phyloP scores from a whole-genome alignment of 768 basidiomycete genomes.

The Tricholoma sp. region DNA sequence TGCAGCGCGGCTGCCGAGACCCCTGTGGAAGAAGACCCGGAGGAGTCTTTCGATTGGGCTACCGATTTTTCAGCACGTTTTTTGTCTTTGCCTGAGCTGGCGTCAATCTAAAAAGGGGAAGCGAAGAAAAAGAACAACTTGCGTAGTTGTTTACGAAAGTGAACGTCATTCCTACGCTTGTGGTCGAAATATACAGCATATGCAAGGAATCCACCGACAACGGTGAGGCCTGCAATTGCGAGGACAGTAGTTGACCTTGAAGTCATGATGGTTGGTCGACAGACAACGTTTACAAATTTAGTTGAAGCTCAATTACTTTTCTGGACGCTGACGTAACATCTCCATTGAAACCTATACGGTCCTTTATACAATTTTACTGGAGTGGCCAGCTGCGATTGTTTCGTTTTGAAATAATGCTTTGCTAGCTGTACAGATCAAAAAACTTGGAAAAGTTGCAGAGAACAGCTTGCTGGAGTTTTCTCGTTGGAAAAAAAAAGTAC shows the following conservation, averaged over 20 bases:
- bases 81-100: slow-evolving; percentile 78
- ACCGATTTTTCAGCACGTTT: slow-evolving; percentile 76
- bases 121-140: slow-evolving; percentile 29
- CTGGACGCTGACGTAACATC: slow-evolving; percentile 14
- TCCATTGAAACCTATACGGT: background rate
- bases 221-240: slow-evolving; percentile 42
- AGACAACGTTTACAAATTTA: slow-evolving; percentile 1
- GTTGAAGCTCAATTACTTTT: slow-evolving; percentile 3
- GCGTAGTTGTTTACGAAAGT: slow-evolving; percentile 88
- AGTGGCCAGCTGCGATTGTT: background rate
- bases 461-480: slow-evolving; percentile 15
- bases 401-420: background rate
- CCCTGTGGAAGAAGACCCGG: slow-evolving; percentile 20
- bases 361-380: background rate
- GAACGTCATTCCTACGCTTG: slow-evolving; percentile 79
- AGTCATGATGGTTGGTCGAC: slow-evolving; percentile 28
- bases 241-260: slow-evolving; percentile 34
- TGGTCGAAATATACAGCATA: slow-evolving; percentile 96
- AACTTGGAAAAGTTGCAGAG: background rate
- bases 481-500: slow-evolving; percentile 30
- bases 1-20: slow-evolving; percentile 50
- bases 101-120: slow-evolving; percentile 11
- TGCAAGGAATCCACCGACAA: slow-evolving; percentile 59
- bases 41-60: slow-evolving; percentile 38
- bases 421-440: background rate